Conservation (phyloP, 371 early-diverging fungal genomes). For the Apophysomyces sp. region DNA sequence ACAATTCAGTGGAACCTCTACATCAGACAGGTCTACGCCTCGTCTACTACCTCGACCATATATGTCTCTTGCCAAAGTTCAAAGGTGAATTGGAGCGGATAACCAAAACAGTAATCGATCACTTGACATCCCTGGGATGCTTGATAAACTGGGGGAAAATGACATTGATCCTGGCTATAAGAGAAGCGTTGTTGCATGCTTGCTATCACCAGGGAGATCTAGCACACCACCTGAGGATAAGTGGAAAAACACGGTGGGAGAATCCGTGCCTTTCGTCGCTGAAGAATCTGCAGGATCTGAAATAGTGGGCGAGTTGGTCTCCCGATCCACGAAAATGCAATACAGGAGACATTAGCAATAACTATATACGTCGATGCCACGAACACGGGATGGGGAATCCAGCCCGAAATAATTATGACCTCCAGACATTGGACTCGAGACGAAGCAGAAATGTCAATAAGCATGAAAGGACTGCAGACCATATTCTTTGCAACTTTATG, state of each 20-base stretch:
- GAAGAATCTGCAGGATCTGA: not conserved
- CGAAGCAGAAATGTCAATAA: not conserved
- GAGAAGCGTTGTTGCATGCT: constrained; percentile 10
- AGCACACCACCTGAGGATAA: not conserved
- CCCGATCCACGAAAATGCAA: not conserved
- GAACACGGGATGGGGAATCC: constrained; percentile 2
- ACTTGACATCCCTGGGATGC: not conserved
- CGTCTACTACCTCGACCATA: constrained; percentile 15
- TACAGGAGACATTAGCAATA: not conserved
- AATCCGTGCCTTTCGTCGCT: not conserved
- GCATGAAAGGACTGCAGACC: not conserved
- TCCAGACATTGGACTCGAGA: not conserved
- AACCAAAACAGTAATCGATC: not conserved
- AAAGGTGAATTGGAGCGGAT: not conserved
- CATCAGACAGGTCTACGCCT: not conserved
- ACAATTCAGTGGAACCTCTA: constrained; percentile 5
- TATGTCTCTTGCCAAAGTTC: constrained; percentile 11
- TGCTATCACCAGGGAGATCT: constrained; percentile 6
- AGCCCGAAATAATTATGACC: not conserved
- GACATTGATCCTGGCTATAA: constrained; percentile 11
- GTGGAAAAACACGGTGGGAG: not conserved
- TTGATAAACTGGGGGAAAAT: constrained; percentile 13
- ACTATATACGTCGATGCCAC: constrained; percentile 12
- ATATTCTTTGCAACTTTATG: not conserved
- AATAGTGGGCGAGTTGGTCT: constrained; percentile 3